Percentiles rank a stretch among this genome's conserved stretches.
These are phyloP conservation scores for Emergomyces orientalis DNA, from an alignment of 2,329 filamentous ascomycete species.

Conservation along the genomic window DNA sequence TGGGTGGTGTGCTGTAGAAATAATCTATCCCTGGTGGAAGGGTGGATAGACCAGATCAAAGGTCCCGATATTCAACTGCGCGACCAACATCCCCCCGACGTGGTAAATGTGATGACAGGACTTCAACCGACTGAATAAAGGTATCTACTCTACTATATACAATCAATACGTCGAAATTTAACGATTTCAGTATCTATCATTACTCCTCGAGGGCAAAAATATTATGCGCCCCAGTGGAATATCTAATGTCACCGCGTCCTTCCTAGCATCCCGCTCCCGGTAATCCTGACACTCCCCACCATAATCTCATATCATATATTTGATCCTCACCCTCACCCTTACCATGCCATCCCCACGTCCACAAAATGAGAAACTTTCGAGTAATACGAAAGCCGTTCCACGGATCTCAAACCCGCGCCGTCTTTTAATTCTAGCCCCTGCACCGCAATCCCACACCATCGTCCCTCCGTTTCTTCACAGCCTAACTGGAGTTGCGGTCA, in stretches of 20 bases:
- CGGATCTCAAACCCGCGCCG: constrained; percentile 33
- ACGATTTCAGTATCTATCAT: not conserved
- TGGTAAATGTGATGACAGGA: not conserved
- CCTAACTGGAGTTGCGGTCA: constrained; percentile 28
- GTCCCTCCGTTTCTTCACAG: constrained; percentile 31
- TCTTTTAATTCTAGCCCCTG: constrained; percentile 34
- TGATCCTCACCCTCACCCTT: not conserved
- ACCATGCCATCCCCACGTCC: constrained; percentile 1
- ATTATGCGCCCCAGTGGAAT: not conserved
- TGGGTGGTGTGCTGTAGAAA: not conserved
- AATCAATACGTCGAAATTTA: not conserved
- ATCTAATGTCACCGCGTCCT: not conserved
- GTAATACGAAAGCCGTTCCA: constrained; percentile 11
- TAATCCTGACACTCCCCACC: not conserved
- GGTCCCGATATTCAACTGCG: not conserved
- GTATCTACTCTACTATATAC: not conserved
- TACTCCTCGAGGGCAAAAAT: not conserved
- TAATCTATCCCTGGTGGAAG: not conserved
- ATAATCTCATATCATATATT: not conserved
- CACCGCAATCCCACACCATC: constrained; percentile 26
- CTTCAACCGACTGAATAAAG: not conserved
- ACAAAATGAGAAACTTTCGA: constrained; percentile 10
- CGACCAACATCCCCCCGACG: not conserved
- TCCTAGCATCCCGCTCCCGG: not conserved
- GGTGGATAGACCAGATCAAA: not conserved